These are phyloP conservation scores for Saccharomyces hybrid DNA, from an alignment of 1,139 yeast species.

Conservation along the genomic window DNA sequence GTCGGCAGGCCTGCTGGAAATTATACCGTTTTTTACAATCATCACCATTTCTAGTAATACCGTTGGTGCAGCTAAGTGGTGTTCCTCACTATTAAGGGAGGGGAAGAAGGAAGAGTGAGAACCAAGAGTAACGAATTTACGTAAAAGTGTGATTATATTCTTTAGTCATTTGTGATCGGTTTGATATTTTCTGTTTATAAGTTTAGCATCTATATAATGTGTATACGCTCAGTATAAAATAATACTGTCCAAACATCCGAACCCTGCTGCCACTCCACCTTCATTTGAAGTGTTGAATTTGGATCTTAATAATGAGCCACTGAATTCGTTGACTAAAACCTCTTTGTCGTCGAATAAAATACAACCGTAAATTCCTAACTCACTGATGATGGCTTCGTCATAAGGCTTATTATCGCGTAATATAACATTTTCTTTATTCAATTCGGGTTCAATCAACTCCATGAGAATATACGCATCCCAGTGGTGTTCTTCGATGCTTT, in stretches of 20 bases:
- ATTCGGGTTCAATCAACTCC: slow-evolving; percentile 77
- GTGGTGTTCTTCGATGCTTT: slow-evolving; percentile 49
- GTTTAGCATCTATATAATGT: neutral
- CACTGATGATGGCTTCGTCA: slow-evolving; percentile 70
- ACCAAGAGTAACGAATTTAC: neutral
- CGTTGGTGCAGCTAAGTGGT: slow-evolving; percentile 28
- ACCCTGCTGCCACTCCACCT: slow-evolving; percentile 99
- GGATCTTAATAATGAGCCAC: slow-evolving; percentile 84
- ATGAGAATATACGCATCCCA: slow-evolving; percentile 91
- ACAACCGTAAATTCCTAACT: slow-evolving; percentile 85
- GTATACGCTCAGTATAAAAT: slow-evolving; percentile 21
- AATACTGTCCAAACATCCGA: slow-evolving; percentile 87
- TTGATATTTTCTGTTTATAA: neutral
- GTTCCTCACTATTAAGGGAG: slow-evolving; percentile 9
- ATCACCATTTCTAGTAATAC: slow-evolving; percentile 26
- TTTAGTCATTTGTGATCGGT: neutral
- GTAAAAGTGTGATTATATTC: neutral
- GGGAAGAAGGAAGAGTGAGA: slow-evolving; percentile 5
- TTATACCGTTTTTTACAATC: slow-evolving; percentile 27
- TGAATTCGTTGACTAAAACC: slow-evolving; percentile 52
- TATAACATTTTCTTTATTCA: slow-evolving; percentile 57
- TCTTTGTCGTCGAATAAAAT: slow-evolving; percentile 61
- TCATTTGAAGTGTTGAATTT: slow-evolving; percentile 82
- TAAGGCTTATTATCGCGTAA: slow-evolving; percentile 56
- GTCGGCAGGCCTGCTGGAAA: slow-evolving; percentile 28